These are phyloP conservation scores for Heteromeles arbutifolia DNA, from an alignment of 306 rosid species.

Conservation along the genomic window DNA sequence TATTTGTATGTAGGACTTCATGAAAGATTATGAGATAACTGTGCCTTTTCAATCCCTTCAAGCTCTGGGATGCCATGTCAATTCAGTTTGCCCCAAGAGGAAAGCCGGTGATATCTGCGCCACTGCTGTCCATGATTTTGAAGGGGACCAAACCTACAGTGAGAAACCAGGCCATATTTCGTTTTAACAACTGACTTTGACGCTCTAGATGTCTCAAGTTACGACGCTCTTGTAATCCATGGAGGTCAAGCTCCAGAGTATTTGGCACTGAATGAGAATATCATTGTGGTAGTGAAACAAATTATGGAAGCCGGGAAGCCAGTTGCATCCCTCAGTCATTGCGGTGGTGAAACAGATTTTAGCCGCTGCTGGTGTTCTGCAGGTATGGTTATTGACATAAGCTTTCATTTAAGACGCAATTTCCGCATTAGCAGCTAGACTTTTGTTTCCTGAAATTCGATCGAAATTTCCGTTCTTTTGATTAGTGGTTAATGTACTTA, in stretches of 20 bases:
- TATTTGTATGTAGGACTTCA: conserved; percentile 49
- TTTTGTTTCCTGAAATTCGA: not conserved
- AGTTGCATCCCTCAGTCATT: conserved; percentile 57
- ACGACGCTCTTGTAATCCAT: conserved; percentile 54
- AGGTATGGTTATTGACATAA: conserved; percentile 38
- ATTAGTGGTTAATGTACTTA: not conserved
- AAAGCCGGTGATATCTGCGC: conserved; percentile 69
- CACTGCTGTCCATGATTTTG: conserved; percentile 82
- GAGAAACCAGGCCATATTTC: conserved; percentile 75
- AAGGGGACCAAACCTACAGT: conserved; percentile 86
- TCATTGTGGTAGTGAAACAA: conserved; percentile 33
- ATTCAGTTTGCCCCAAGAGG: conserved; percentile 75
- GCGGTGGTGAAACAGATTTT: conserved; percentile 61
- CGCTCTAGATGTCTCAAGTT: conserved; percentile 47
- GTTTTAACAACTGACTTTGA: conserved; percentile 55
- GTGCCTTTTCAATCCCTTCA: conserved; percentile 85
- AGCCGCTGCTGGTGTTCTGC: conserved; percentile 75
- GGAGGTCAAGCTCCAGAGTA: conserved; percentile 54
- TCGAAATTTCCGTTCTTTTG: not conserved
- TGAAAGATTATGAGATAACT: conserved; percentile 80
- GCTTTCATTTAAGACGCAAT: not conserved
- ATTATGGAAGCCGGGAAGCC: conserved; percentile 42
- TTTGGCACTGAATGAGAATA: conserved; percentile 35
- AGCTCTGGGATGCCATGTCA: conserved; percentile 85
- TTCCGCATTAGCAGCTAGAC: not conserved